Evolutionary conservation across 805 yeast species (phyloP), one percentile per base, ranked within the genome.

Genomic region (Yarrowia yakushimensis): DNA sequence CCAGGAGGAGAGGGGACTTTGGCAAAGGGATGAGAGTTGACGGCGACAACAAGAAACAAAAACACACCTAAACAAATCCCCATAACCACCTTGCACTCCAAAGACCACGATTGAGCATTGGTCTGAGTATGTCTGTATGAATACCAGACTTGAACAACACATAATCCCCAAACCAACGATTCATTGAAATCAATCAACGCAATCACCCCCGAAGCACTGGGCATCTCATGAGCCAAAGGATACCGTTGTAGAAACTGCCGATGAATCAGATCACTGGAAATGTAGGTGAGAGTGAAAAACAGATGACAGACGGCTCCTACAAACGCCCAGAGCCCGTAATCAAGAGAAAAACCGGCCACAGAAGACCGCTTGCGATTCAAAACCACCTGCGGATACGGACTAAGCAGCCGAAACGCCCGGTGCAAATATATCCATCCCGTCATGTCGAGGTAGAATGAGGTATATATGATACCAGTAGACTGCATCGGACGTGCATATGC

Each of bases 281-380:
- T 31, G 43, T 43, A 59, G 8, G 28, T 33, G 18, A 59, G 22
- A 6, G 52, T 43, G 54, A 43, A 59, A 18, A 59, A 6, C 15
- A 59, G 12, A 13, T 59, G 62, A 10, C 41, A 34, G 2, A 45
- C 9, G 18, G 62, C 33, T 8, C 62, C 62, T 1, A 59, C 12
- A 8, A 54, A 25, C 11, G 62, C 30, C 63, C 63, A 61, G 23
- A 37, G 28, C 11, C 37, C 63, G 39, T 30, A 39, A 12, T 61
- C 63, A 7, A 61, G 36, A 45, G 63, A 61, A 15, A 61, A 28
- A 4, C 63, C 63, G n/a, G 63, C 45, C 12, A 61, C 63, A 7
- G 63, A 36, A 31, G 36, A 30, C 23, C 63, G 45, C 11, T 55
- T 54, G 34, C 41, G 48, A 27, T 61, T 50, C 2, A 34, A 37